Base-by-base conservation (phyloP, 352 stramenopile genomes). In the Globisporangium carolinianum region DNA sequence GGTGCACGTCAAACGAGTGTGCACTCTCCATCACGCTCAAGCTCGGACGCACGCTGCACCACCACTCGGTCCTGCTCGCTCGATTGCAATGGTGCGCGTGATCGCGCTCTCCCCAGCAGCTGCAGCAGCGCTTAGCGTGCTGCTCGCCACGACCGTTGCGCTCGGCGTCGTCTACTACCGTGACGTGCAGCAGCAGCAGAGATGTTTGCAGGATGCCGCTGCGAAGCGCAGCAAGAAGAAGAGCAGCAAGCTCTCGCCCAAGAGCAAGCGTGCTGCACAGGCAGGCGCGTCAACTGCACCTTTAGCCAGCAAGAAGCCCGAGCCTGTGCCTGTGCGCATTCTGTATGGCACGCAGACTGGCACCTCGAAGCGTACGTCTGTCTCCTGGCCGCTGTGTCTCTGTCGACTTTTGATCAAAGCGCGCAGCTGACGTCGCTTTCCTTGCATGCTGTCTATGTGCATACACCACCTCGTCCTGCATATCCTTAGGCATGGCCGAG, bases 301-400 rank as follows among this genome's bases (percentile, higher is more conserved):
- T 36, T 2, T 35, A 35, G 15, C 45, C 5, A 62, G 57, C 12
- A 73, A 86, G 64, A 73, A 86, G 64, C 58, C 62, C 5, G 63
- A 58, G 17, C 63, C 74, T 5, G 58, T 75, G 57, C 71, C 83
- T 9, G 77, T 94, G 57, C 85, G 83, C 58, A 93, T 96, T 52
- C 61, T 95, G 39, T 96, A 91, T 57, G 87, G 83, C 51, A 93
- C 85, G 42, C 87, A 94, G 66, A 96, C 86, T 0, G 86, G 84
- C 48, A 86, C 80, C 4, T 86, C 87, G 39, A 91, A 88, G 68
- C 67, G 74, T 82, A 68, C 35, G 60, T 57, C 14, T 48, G 10
- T 45, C 24, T 32, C 24, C 24, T 32, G 24, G 24, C 41, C 10
- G 7, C 41, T 42, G 45, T 37, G 10, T 6, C 0, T 37, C 7